Base-by-base conservation (phyloP, 257 asterid genomes). In the Orobanche coerulescens region DNA sequence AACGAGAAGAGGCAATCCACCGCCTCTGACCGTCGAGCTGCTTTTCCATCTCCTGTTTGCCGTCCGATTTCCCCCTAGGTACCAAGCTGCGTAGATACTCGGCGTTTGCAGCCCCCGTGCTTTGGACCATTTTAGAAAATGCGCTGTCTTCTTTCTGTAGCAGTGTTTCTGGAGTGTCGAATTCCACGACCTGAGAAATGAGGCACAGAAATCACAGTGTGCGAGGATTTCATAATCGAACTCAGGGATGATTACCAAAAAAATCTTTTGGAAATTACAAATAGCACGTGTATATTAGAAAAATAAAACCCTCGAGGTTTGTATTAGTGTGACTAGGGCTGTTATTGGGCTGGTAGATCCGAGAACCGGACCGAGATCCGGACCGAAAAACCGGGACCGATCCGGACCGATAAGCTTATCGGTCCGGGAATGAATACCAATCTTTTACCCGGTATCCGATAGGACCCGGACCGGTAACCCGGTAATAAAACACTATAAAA, bases 31-130 rank as follows among this genome's bases (percentile, higher is more conserved):
- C 92, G 13, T 88, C 96, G 43, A 77, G 75, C 63, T 74, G 86
- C 54, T 74, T 76, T 53, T 76, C 86, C 44, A 39, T 72, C 23
- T 55, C 78, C 9, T 61, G 55, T 60, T 72, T 78, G 48, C 43
- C 75, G 25, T 71, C 75, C 9, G 31, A 75, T 23, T 67, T 73
- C 4, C 75, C 79, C 28, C 77, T 70, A 18, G 81, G 70, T 18
- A 92, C 98, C 44, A 92, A 69, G 68, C 95, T 69, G 61, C 86
- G 95, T 5, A 93, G 76, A 68, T 93, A 93, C 70, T 89, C 81
- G 9, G 97, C 94, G 52, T 93, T 93, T 61, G 98, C 95, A 50
- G 85, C 79, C 24, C 98, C 98, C 1, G 98, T 93, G 73, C 98
- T 93, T 36, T 80, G 95, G 54, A 88, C 97, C 98, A 93, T 93